These are phyloP conservation scores for Mycena filopes DNA, from an alignment of 768 basidiomycete genomes.

Conservation along the genomic window DNA sequence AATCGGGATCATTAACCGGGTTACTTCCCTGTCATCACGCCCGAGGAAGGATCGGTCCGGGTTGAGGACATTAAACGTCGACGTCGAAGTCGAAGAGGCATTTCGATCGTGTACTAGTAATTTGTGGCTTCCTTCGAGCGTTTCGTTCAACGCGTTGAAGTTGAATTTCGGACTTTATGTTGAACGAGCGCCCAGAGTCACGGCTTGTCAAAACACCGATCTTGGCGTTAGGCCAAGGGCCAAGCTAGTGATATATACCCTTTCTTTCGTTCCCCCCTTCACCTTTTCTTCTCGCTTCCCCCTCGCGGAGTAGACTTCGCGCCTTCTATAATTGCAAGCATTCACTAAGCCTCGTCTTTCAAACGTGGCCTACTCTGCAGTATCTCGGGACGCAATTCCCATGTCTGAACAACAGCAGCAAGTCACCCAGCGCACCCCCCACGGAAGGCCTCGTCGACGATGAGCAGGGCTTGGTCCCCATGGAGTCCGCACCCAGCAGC, in stretches of 20 bases:
- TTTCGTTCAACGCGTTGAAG: neutral
- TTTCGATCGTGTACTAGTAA: too few species aligned
- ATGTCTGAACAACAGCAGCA: conserved; percentile 5
- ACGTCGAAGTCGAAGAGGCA: too few species aligned
- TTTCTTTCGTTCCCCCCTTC: neutral
- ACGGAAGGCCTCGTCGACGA: conserved; percentile 27
- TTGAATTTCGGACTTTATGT: neutral
- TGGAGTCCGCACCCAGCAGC: neutral
- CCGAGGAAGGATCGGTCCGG: too few species aligned
- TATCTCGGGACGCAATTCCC: neutral
- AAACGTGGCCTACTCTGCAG: too few species aligned
- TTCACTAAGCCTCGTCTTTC: conserved; percentile 5
- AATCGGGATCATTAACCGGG: too few species aligned
- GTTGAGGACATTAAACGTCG: too few species aligned
- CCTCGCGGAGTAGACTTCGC: conserved; percentile 8
- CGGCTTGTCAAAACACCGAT: conserved; percentile 5
- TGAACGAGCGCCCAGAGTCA: conserved; percentile 11
- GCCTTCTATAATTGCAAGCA: conserved; percentile 5
- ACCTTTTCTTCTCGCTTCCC: neutral
- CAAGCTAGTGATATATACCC: neutral
- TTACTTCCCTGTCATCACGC: too few species aligned
- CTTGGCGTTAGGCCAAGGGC: neutral
- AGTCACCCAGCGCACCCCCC: conserved; percentile 22
- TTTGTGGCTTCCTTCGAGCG: neutral
- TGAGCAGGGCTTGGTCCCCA: conserved; percentile 16